Base-by-base conservation (phyloP, 208 protist genomes). In the Trypanosoma melophagium region DNA sequence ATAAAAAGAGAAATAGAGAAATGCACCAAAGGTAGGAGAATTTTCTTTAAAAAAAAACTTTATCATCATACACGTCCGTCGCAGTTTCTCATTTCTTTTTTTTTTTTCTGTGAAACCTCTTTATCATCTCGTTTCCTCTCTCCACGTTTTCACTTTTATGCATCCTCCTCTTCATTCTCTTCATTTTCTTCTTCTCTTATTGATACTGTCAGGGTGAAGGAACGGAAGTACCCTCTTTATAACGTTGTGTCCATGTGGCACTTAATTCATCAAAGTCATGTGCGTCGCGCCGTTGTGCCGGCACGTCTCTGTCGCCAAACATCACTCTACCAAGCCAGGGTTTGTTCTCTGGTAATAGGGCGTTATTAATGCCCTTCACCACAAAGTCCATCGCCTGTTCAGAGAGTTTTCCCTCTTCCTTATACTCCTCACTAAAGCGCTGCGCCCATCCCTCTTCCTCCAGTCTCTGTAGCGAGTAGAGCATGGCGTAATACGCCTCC, bases 321-420 rank as follows among this genome's bases (percentile, higher is more conserved):
- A 96, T 96, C 17, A 96, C 68, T 9, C 86, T 80, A 7, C 92
- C 92, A 7, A 96, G 71, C 86, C 89, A 94, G 28, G 92, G 92
- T 79, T 96, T 96, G 69, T 86, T 94, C 80, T 96, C 89, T 24
- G 92, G 92, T 38, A 96, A 55, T 47, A 96, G 79, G 59, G 89
- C 83, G 54, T 90, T 93, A 55, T 84, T 77, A 14, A 90, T 70
- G 8, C 92, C 92, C 31, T 80, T 81, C 60, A 96, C 41, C 13
- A 96, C 80, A 81, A 96, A 96, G 59, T 95, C 87, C 40, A 96
- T 76, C 52, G 92, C 92, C 83, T 92, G 87, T 66, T 94, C 84
- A 0, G 87, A 88, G 4, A 86, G 31, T 24, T 22, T 52, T 35
- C 60, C 74, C 21, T 73, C 47, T n/a, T 78, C 56, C 47, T 71